Conservation (phyloP, 2,329 filamentous ascomycete genomes). For the Aotearoamyces nothofagi region DNA sequence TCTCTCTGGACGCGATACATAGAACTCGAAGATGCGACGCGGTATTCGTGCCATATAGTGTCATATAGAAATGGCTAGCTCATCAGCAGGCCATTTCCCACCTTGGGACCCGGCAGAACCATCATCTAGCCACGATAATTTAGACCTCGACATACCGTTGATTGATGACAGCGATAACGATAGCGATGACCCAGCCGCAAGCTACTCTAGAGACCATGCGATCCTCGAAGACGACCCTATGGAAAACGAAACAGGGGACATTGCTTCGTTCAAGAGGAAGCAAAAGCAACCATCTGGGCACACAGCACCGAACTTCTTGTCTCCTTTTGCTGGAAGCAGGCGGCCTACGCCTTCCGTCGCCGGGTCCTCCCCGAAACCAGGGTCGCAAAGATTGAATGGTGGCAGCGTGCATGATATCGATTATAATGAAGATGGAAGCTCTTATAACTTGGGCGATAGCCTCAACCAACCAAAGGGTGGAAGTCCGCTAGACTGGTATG, state of each 20-base stretch:
- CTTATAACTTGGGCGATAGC: conserved; percentile 4
- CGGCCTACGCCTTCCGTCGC: too few species aligned
- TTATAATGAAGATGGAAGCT: conserved; percentile 7
- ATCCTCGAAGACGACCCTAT: conserved; percentile 42
- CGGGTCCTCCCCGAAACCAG: conserved; percentile 9
- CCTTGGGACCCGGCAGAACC: conserved; percentile 10
- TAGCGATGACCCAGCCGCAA: conserved; percentile 15
- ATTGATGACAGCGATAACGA: conserved; percentile 26
- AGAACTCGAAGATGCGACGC: conserved; percentile 4
- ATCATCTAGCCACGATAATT: conserved; percentile 11
- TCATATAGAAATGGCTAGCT: conserved; percentile 19
- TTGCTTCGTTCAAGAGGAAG: conserved; percentile 59
- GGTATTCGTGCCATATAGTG: conserved; percentile 1
- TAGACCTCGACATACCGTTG: too few species aligned
- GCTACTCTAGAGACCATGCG: conserved; percentile 16
- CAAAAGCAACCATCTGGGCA: conserved; percentile 25
- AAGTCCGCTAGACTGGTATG: conserved; percentile 61
- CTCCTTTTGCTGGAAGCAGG: conserved; percentile 11
- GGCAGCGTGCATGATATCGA: conserved; percentile 7
- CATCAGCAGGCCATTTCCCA: conserved; percentile 12
- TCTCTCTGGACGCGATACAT: conserved; percentile 1
- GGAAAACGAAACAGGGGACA: conserved; percentile 30
- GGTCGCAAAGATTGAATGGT: conserved; percentile 8
- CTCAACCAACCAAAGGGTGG: conserved; percentile 26
- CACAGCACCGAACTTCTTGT: conserved; percentile 12